phyloP scores from a whole-genome alignment of 495 filamentous ascomycete genomes.

The Daldinia caldariorum region DNA sequence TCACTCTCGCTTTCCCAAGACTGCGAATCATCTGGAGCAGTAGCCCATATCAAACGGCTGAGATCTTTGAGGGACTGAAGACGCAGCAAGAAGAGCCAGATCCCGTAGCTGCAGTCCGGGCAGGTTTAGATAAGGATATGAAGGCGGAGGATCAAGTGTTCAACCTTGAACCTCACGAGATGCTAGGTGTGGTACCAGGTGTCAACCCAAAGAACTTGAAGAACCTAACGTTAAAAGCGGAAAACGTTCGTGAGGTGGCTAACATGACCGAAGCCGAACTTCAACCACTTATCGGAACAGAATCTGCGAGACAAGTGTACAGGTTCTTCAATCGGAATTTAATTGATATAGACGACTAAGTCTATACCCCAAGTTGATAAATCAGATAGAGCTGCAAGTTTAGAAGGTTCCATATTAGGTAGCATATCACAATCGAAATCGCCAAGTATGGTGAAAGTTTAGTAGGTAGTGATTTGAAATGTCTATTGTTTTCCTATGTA shows the following conservation, averaged over 20 bases:
- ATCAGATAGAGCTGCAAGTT: too few species aligned
- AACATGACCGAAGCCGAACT: slow-evolving; percentile 85
- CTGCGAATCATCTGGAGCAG: slow-evolving; percentile 94
- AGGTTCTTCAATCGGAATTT: slow-evolving; percentile 89
- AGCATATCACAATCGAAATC: not conserved
- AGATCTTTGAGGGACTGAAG: slow-evolving; percentile 95
- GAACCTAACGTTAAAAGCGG: slow-evolving; percentile 74
- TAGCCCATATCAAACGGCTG: slow-evolving; percentile 93
- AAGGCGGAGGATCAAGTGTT: slow-evolving; percentile 65
- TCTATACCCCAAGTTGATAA: not conserved
- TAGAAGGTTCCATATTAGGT: not conserved
- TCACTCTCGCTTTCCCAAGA: slow-evolving; percentile 90
- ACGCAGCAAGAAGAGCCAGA: slow-evolving; percentile 88
- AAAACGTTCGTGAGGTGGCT: slow-evolving; percentile 82
- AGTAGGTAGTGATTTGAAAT: not conserved
- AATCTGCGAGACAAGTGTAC: slow-evolving; percentile 79
- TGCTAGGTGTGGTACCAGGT: slow-evolving; percentile 86
- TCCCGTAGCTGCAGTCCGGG: slow-evolving; percentile 83
- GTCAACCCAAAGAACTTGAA: slow-evolving; percentile 80
- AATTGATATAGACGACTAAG: slow-evolving; percentile 54
- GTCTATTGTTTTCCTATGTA: slow-evolving; percentile 17
- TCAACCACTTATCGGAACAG: slow-evolving; percentile 75
- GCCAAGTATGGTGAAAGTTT: not conserved
- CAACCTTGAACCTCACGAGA: slow-evolving; percentile 78
- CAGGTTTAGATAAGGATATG: slow-evolving; percentile 75